Conservation (phyloP, 148 eudicot species). For the Vaccinium darrowii region DNA sequence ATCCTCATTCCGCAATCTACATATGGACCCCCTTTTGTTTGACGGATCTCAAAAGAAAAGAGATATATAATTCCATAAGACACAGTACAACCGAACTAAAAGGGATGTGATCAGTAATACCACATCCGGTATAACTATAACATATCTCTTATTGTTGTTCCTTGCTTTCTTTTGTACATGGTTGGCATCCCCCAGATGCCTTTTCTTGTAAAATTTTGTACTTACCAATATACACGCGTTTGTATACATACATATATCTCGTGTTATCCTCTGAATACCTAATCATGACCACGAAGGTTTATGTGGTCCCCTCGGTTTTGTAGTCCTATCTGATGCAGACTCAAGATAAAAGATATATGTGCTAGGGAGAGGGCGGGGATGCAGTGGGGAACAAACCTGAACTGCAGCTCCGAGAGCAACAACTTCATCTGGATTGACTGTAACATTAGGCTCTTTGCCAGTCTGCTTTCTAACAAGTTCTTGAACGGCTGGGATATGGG, state of each 20-base stretch:
- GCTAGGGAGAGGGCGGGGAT: not conserved
- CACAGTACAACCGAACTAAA: not conserved
- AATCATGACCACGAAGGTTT: no score
- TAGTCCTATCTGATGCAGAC: not conserved
- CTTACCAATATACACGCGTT: no score
- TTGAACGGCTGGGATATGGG: constrained; percentile 92
- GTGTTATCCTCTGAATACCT: no score
- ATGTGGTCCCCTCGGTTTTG: no score
- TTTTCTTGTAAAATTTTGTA: no score
- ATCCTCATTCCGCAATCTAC: not conserved
- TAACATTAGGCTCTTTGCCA: not conserved
- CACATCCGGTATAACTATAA: not conserved
- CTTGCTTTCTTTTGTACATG: no score
- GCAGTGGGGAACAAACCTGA: constrained; percentile 44
- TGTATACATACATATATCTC: no score
- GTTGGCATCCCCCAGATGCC: no score
- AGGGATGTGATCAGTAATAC: not conserved
- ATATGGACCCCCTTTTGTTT: not conserved
- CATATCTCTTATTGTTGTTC: no score
- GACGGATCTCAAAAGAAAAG: not conserved
- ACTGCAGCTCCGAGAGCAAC: constrained; percentile 99
- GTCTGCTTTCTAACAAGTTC: constrained; percentile 19
- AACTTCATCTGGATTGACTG: constrained; percentile 97
- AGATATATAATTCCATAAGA: not conserved
- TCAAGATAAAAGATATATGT: not conserved